Evolutionary conservation across 2,329 filamentous ascomycete species (phyloP), one percentile per base, ranked within the genome.

Genomic region (Aspergillus piperis): DNA sequence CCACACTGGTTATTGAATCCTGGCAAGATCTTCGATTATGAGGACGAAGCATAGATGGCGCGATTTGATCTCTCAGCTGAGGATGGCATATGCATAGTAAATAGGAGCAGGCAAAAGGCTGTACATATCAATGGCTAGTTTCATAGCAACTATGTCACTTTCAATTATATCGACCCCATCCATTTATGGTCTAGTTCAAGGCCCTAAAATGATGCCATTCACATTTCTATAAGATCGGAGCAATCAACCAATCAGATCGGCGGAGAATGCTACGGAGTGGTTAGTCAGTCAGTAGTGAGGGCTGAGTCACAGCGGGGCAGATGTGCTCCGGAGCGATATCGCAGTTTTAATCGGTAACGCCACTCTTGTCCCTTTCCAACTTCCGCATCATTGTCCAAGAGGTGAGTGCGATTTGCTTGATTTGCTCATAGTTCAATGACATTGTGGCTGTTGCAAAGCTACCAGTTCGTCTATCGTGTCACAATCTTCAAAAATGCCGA

Each of bases 1-100:
- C 92, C 92, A 1, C 77, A 88, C 53, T 96, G 92, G 90, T 86
- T 96, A 59, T 86, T 96, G 85, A 96, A 96, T 67, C 92, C 92
- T 0, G 92, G 92, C 1, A 96, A 96, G 80, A 94, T 96, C 64
- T 92, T 96, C 76, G 90, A 96, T 66, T 79, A 86, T 41, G 60
- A 72, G 55, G 60, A 64, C 44, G 54, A 69, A 54, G 52, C 58
- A 54, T 65, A 42, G 60, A 25, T 39, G 21, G 5, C 11, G n/a
- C 7, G 23, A 7, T 32, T 25, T 4, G 17, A 3, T 44, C 41
- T 48, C 2, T 10, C 23, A 48, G 15, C 21, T 8, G 21, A 48
- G 19, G 3, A 27, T 25, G 15, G 1, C 23, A 27, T 49, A 49
- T 13, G 13, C 23, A 27, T n/a, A 15, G 15, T 49, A 32, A 17